Evolutionary conservation across 352 stramenopile genomes (phyloP), one percentile per base, ranked within the genome.

Genomic region (Phytopythium sindhum): DNA sequence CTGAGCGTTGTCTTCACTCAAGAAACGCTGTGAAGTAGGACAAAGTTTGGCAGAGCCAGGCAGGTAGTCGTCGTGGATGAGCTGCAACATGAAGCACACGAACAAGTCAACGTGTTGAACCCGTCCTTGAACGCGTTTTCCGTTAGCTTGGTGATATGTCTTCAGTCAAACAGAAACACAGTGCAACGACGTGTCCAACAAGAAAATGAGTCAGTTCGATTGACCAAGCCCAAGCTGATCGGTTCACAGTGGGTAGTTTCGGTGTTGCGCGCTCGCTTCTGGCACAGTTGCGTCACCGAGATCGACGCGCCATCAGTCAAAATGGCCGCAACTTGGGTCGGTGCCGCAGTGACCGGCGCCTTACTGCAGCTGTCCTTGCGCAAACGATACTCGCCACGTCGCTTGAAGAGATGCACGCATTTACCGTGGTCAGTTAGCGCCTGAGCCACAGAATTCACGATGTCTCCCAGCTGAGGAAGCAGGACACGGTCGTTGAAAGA

Each of bases 111-210:
- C 84, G 70, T 93, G 93, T 69, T 90, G n/a, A n/a, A n/a, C n/a
- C n/a, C n/a, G n/a, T n/a, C n/a, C n/a, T n/a, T n/a, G n/a, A n/a
- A n/a, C n/a, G n/a, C n/a, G n/a, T n/a, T n/a, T n/a, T n/a, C n/a
- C n/a, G n/a, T n/a, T n/a, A n/a, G n/a, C n/a, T n/a, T n/a, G n/a
- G n/a, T n/a, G n/a, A n/a, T n/a, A n/a, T n/a, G n/a, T n/a, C n/a
- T n/a, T n/a, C n/a, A n/a, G n/a, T n/a, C n/a, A n/a, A n/a, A 94
- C 62, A 95, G 57, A 95, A 90, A 3, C 86, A 76, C 55, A 94
- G 48, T 54, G 11, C 24, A 21, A n/a, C n/a, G n/a, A n/a, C n/a
- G n/a, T n/a, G n/a, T n/a, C n/a, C n/a, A n/a, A n/a, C n/a, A n/a
- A n/a, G n/a, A n/a, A n/a, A n/a, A n/a, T n/a, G n/a, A n/a, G n/a